Evolutionary conservation across 345 rosid genomes (phyloP), one percentile per base, ranked within the genome.

Genomic region (Camelina laxa): DNA sequence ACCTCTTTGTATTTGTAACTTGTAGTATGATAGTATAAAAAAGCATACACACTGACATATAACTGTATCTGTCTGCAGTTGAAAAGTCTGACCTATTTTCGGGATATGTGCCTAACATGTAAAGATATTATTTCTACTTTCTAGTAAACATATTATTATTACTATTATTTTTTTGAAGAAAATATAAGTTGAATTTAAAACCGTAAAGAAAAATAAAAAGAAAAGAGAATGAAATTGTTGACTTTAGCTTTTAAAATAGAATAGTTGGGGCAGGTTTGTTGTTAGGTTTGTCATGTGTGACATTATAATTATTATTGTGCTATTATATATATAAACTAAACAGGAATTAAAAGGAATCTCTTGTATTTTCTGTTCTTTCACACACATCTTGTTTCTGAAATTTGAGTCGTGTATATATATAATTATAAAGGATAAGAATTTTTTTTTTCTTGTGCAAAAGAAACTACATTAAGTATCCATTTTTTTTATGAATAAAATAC

Each of bases 191-290:
- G 19, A 31, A 39, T 8, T 3, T 15, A 22, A 36, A 74, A 47
- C 5, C 7, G 36, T 24, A 67, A 38, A 7, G 3, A 22, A 51
- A 21, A 65, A 14, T 10, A 27, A 24, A 24, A 31, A 41, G 7
- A 39, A 44, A 65, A 67, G 60, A 70, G 76, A 59, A 65, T 65
- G 76, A 72, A 77, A 77, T 20, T 77, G 76, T 72, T 72, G 81
- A 77, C 81, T 71, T 33, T 58, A 22, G 8, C n/a, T 60, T 27
- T 59, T 17, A 15, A 38, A 65, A 65, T 44, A 9, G 12, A 75
- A 69, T 45, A 77, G 53, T 77, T 72, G 80, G 77, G 42, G 80
- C 80, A 72, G 77, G 81, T 77, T 66, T 65, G 49, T 66, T 72
- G 73, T 77, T 77, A 72, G 81, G 77, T 77, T 49, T 50, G 58